phyloP scores from a whole-genome alignment of 23 red algal genomes.

The Gracilaria caudata region DNA sequence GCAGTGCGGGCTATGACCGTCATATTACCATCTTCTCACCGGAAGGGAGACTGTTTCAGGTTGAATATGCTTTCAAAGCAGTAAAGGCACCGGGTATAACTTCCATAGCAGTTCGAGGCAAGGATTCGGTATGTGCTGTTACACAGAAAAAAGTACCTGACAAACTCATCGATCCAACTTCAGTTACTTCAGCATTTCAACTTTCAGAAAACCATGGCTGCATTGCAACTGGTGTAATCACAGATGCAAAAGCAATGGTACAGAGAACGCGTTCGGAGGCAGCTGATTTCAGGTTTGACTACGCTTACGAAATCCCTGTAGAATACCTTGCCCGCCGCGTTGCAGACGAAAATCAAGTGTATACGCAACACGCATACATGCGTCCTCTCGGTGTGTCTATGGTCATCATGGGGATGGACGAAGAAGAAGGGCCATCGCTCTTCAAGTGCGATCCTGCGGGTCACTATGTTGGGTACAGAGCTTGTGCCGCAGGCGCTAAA shows the following conservation, averaged over 20 bases:
- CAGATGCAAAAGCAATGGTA: slow-evolving; percentile 87
- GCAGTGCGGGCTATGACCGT: slow-evolving; percentile 97
- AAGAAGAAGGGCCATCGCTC: slow-evolving; percentile 88
- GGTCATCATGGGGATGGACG: slow-evolving; percentile 94
- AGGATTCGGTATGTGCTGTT: slow-evolving; percentile 84
- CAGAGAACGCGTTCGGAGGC: slow-evolving; percentile 87
- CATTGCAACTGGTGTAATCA: slow-evolving; percentile 81
- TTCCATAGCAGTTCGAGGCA: slow-evolving; percentile 86
- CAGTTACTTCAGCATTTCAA: slow-evolving; percentile 77
- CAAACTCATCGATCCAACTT: slow-evolving; percentile 94
- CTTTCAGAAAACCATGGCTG: slow-evolving; percentile 93
- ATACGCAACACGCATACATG: slow-evolving; percentile 99
- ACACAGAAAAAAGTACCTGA: slow-evolving; percentile 97
- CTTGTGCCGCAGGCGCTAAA: slow-evolving; percentile 91
- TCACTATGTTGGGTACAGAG: slow-evolving; percentile 94
- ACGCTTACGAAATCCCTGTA: slow-evolving; percentile 95
- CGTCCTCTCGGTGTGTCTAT: slow-evolving; percentile 90
- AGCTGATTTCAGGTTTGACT: slow-evolving; percentile 89
- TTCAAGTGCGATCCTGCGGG: slow-evolving; percentile 98
- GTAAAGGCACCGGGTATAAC: slow-evolving; percentile 91
- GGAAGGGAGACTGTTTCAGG: slow-evolving; percentile 95
- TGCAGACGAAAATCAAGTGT: slow-evolving; percentile 96
- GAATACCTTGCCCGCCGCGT: slow-evolving; percentile 87
- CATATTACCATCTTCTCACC: slow-evolving; percentile 99
- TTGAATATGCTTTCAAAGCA: slow-evolving; percentile 99